Percentiles rank a stretch among this genome's conserved stretches.
These are phyloP conservation scores for Lithohypha guttulata DNA, from an alignment of 2,329 filamentous ascomycete genomes.

Conservation along the genomic window DNA sequence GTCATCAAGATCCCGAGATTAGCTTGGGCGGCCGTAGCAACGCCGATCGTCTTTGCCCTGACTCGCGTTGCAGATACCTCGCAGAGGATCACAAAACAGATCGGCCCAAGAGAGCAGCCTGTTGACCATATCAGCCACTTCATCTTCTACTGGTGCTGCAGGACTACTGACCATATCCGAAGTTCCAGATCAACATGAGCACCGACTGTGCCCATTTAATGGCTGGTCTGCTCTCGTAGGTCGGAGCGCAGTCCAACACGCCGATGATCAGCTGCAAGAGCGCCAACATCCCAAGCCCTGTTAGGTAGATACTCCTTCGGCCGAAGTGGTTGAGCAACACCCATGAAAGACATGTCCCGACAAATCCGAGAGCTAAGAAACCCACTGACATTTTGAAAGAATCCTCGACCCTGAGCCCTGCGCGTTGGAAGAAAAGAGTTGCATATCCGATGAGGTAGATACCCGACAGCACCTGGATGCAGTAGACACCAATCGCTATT, in stretches of 20 bases:
- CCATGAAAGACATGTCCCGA: constrained; percentile 31
- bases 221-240: constrained; percentile 21
- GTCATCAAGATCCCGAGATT: constrained; percentile 32
- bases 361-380: constrained; percentile 30
- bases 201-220: constrained; percentile 29
- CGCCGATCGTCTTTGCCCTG: constrained; percentile 35
- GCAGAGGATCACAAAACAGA: constrained; percentile 38
- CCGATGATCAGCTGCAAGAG: constrained; percentile 30
- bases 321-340: constrained; percentile 27
- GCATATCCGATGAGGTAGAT: constrained; percentile 36
- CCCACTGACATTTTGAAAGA: constrained; percentile 33
- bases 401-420: constrained; percentile 25
- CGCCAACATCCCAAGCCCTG: constrained; percentile 26
- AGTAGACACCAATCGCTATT: constrained; percentile 35
- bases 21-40: constrained; percentile 33
- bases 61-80: constrained; percentile 36
- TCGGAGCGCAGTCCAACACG: constrained; percentile 31
- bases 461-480: constrained; percentile 34
- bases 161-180: constrained; percentile 27
- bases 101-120: constrained; percentile 29
- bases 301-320: constrained; percentile 27
- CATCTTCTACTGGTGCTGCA: background rate
- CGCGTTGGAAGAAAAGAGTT: constrained; percentile 39
- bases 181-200: constrained; percentile 31
- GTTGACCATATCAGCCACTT: background rate